Evolutionary conservation across 129 eudicot species (phyloP), one percentile per base, ranked within the genome.

Genomic region (Silybum marianum): DNA sequence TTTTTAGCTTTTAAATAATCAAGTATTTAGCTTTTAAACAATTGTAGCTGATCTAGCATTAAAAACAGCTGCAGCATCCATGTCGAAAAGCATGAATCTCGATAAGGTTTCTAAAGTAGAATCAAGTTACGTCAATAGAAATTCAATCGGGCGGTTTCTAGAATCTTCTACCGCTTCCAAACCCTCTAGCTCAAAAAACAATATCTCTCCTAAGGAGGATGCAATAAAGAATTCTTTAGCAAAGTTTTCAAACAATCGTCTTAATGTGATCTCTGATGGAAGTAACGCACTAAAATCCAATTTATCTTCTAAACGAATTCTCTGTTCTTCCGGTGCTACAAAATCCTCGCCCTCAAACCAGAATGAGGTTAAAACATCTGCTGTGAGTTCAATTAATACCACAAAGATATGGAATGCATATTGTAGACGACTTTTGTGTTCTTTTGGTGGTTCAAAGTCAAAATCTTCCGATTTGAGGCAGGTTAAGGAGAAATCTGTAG

Each of bases 51-150:
- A 69, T 69, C 39, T 25, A 69, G 10, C 21, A 25, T 69, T 30
- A 28, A 69, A 69, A 18, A 69, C 42, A 69, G 16, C 42, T 69
- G 73, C 73, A 30, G 39, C 44, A 69, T 69, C 73, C 42, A 7
- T 69, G 16, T 9, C 42, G 12, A 69, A n/a, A 69, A 69, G 8
- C 73, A 69, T 69, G 60, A 73, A 44, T 73, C 14, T 23, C 3
- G 19, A 40, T 10, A 73, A 73, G 34, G 77, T 40, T 40, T 73
- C 77, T 7, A 42, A 22, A 73, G 32, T 73, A 73, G 63, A 40
- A 38, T 40, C 72, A 68, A 68, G 72, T 24, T 11, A 19, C 3
- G n/a, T 38, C 38, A 68, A 19, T 68, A 16, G 18, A 68, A 34
- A 40, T 40, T 18, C 62, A 12, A 21, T 2, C 8, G 11, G 63